Evolutionary conservation across 495 filamentous ascomycete species (phyloP), one percentile per base, ranked within the genome.

Genomic region (Aspergillus carlsbadensis): DNA sequence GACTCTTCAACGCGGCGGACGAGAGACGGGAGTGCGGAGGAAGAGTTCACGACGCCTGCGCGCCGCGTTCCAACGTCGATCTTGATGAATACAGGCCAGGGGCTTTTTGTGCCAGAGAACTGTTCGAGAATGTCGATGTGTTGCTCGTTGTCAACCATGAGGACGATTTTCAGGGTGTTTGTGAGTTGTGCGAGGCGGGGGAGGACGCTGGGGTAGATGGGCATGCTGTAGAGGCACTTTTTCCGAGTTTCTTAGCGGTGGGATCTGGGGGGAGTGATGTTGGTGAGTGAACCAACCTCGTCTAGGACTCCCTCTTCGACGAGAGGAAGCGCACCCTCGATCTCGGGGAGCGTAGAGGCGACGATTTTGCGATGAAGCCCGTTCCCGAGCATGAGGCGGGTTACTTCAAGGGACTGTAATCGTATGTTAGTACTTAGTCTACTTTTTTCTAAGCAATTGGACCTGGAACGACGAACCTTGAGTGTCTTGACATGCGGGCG

Each of bases 401-500:
- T 70, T 11, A 69, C 63, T 45, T 72, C 69, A 5, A 61, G 58
- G 17, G 63, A 64, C 69, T 72, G 13, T 21, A 8, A 11, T 26
- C 8, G 7, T 22, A 17, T 3, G 26, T 61, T 57, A 58, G 50
- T 24, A 44, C 21, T 41, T 37, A 10, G 22, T 54, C 14, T 8
- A 29, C 2, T 8, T 4, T 29, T 4, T 29, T 4, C 4, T 29
- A n/a, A n/a, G 13, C 8, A 3, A 18, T 14, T 5, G 1, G 2
- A 10, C 29, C 1, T 2, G 11, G 22, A 18, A 5, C 42, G 14
- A 21, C 4, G 6, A 47, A 72, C 70, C 65, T 74, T 74, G 31
- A 72, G 56, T 3, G 70, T 74, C 57, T 74, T 74, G 5, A 74
- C 69, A 60, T 72, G 70, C 4, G 69, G 63, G 26, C 70, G 51